phyloP scores from a whole-genome alignment of 2,329 filamentous ascomycete genomes.

The Botrytis pseudocinerea region DNA sequence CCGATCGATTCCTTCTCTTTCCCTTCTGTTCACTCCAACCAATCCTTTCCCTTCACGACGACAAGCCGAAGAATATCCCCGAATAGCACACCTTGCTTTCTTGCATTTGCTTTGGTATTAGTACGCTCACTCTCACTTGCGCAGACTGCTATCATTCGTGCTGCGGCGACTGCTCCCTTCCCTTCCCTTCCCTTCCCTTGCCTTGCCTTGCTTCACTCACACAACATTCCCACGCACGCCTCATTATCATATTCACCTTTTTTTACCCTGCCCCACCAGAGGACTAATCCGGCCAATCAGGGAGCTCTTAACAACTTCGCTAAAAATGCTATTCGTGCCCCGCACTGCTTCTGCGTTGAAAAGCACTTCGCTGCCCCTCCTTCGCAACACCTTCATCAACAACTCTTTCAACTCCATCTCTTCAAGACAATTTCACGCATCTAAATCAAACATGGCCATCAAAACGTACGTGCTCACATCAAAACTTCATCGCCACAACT shows the following conservation, averaged over 20 bases:
- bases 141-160: not conserved
- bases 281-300: constrained; percentile 11
- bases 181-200: not conserved
- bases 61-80: not conserved
- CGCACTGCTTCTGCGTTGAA: constrained; percentile 24
- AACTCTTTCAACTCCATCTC: constrained; percentile 24
- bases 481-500: not conserved
- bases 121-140: not conserved
- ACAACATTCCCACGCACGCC: constrained; percentile 12
- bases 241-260: not conserved
- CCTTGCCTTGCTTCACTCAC: not conserved
- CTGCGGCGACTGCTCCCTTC: not conserved
- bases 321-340: constrained; percentile 26
- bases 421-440: constrained; percentile 57
- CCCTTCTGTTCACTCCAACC: constrained; percentile 1
- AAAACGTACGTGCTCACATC: constrained; percentile 59
- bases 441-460: constrained; percentile 72
- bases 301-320: constrained; percentile 3
- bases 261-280: constrained; percentile 11
- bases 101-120: not conserved
- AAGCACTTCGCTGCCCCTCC: constrained; percentile 25
- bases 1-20: constrained; percentile 17
- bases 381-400: constrained; percentile 25
- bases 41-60: not conserved
- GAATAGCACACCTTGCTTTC: not conserved